Percentiles rank a stretch among this genome's conserved stretches.
Conservation (phyloP, 2,329 filamentous ascomycete genomes). For the Monosporascus sp. region DNA sequence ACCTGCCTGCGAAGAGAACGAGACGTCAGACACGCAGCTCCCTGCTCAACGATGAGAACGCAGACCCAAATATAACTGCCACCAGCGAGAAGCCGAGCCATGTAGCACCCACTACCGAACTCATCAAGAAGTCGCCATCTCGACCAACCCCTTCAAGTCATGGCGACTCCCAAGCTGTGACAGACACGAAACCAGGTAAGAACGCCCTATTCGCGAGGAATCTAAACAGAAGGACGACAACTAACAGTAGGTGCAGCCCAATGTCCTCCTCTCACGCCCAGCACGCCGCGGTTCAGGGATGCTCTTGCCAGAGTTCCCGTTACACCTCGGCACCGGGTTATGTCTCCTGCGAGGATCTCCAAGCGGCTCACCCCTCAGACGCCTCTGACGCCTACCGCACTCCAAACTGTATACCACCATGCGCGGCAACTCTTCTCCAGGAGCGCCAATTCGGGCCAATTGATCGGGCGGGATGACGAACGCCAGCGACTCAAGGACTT, state of each 20-base stretch:
- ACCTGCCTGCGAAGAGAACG: slow-evolving; percentile 40
- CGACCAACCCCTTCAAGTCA: slow-evolving; percentile 14
- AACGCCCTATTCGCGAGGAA: background rate
- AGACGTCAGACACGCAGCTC: slow-evolving; percentile 38
- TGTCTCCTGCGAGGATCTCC: slow-evolving; percentile 67
- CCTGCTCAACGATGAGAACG: slow-evolving; percentile 62
- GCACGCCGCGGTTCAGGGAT: slow-evolving; percentile 75
- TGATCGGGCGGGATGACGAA: slow-evolving; percentile 73
- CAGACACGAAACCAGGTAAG: slow-evolving; percentile 15
- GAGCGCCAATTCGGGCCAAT: slow-evolving; percentile 66
- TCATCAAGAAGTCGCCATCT: slow-evolving; percentile 28
- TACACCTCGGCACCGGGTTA: slow-evolving; percentile 80
- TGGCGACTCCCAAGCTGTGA: slow-evolving; percentile 4
- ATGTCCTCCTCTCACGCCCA: slow-evolving; percentile 59
- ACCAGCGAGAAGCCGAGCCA: slow-evolving; percentile 33
- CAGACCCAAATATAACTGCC: slow-evolving; percentile 47
- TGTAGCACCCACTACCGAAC: slow-evolving; percentile 37
- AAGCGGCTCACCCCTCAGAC: slow-evolving; percentile 77
- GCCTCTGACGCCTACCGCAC: slow-evolving; percentile 61
- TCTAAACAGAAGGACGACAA: background rate
- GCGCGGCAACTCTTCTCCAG: slow-evolving; percentile 85
- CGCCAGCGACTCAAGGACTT: slow-evolving; percentile 64
- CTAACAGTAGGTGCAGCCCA: slow-evolving; percentile 14
- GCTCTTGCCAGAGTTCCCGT: slow-evolving; percentile 65
- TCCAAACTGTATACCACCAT: slow-evolving; percentile 76